Evolutionary conservation across 441 rosid genomes (phyloP).

Genomic region (Syzygium syzygioides): DNA sequence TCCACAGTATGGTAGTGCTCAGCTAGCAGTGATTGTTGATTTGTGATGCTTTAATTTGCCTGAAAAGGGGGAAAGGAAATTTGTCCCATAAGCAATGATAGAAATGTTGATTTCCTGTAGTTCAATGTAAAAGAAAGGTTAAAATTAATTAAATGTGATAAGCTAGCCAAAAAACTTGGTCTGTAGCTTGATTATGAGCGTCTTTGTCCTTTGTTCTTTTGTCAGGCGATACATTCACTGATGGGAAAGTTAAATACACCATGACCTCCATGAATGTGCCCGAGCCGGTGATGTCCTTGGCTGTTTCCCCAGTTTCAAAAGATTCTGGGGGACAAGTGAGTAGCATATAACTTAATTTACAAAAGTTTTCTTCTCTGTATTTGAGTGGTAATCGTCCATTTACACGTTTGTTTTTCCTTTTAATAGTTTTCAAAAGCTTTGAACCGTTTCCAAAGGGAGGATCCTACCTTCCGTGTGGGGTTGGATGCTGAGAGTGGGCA

Average conservation of each 20-base stretch:
- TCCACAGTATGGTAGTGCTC: neutral
- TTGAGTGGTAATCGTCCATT: neutral
- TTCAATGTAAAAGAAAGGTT: neutral
- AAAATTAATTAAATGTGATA: neutral
- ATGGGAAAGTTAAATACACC: slow-evolving; percentile 89
- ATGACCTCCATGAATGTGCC: slow-evolving; percentile 99
- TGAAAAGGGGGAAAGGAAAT: neutral
- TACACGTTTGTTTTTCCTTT: slow-evolving; percentile 1
- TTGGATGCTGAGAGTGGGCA: slow-evolving; percentile 98
- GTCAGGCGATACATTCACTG: slow-evolving; percentile 93
- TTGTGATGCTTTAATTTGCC: neutral
- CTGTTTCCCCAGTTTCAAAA: slow-evolving; percentile 95
- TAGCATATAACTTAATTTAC: neutral
- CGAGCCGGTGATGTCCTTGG: slow-evolving; percentile 97
- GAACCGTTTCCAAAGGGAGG: slow-evolving; percentile 90
- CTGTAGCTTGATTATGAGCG: neutral
- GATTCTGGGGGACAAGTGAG: slow-evolving; percentile 96
- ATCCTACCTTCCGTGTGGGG: slow-evolving; percentile 97
- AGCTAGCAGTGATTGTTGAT: neutral
- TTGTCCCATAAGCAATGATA: neutral
- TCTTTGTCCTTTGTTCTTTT: neutral
- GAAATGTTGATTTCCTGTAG: neutral
- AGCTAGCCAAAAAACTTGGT: neutral
- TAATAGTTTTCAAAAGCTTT: slow-evolving; percentile 93
- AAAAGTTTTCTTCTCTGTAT: neutral